Conservation (phyloP, 441 rosid genomes). For the Codiaeum variegatum region DNA sequence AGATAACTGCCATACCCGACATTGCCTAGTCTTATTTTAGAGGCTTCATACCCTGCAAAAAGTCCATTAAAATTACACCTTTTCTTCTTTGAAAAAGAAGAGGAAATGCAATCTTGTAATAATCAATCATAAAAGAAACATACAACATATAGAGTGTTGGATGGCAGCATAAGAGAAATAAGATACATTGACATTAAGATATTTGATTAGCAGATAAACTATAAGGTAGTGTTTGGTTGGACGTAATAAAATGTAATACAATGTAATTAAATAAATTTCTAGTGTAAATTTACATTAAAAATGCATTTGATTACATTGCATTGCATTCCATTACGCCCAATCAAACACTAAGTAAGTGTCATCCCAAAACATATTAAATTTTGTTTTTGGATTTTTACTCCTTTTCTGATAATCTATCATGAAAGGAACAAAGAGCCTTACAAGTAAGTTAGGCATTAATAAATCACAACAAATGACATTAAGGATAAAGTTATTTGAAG, state of each 20-base stretch:
- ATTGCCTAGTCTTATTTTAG: slow-evolving; percentile 42
- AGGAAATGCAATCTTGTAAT: not conserved
- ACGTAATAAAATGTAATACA: too few relatives aligned
- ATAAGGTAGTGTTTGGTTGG: too few relatives aligned
- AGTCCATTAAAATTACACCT: not conserved
- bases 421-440: not conserved
- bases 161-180: not conserved
- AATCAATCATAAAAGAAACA: not conserved
- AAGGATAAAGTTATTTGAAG: not conserved
- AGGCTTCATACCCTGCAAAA: slow-evolving; percentile 76
- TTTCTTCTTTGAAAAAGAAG: not conserved
- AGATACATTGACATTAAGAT: not conserved
- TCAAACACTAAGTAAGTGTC: not conserved
- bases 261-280: too few relatives aligned
- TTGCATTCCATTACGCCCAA: too few relatives aligned
- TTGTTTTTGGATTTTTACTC: not conserved
- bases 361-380: not conserved
- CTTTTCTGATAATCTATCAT: not conserved
- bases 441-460: not conserved
- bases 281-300: too few relatives aligned
- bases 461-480: not conserved
- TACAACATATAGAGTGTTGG: not conserved
- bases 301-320: too few relatives aligned
- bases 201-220: not conserved
- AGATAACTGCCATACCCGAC: slow-evolving; percentile 1